phyloP scores from a whole-genome alignment of 2,329 filamentous ascomycete species.

The Sporothrix inflata region DNA sequence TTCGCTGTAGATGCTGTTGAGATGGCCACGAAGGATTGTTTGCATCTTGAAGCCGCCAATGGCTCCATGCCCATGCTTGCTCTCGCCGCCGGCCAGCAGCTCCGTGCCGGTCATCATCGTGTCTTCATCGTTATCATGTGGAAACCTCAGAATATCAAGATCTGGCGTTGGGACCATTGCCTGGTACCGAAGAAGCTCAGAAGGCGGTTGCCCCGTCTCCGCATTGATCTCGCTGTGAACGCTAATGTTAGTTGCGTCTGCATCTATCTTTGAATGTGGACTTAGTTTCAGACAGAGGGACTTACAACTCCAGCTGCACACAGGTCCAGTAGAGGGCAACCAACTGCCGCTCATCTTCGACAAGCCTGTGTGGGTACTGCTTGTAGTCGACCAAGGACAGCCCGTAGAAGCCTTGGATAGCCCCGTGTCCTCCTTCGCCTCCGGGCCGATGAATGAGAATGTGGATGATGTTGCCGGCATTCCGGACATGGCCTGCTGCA shows the following conservation, averaged over 20 bases:
- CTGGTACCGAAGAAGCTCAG: conserved; percentile 30
- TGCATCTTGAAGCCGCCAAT: conserved; percentile 28
- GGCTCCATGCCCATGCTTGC: background rate
- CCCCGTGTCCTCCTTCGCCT: background rate
- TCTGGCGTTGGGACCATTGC: conserved; percentile 26
- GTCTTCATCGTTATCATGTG: background rate
- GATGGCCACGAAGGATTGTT: conserved; percentile 22
- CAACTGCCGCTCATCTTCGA: conserved; percentile 28
- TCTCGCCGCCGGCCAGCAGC: background rate
- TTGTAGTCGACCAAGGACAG: conserved; percentile 29
- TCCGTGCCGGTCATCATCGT: background rate
- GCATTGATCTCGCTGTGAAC: conserved; percentile 29
- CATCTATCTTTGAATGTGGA: background rate
- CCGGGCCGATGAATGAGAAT: conserved; percentile 21
- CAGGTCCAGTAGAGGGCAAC: conserved; percentile 32
- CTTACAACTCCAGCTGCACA: conserved; percentile 33
- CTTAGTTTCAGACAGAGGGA: background rate
- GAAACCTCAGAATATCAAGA: background rate
- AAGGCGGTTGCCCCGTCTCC: conserved; percentile 23
- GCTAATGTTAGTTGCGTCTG: background rate
- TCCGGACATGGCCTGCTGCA: conserved; percentile 27
- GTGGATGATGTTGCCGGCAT: conserved; percentile 25
- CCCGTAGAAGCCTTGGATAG: background rate
- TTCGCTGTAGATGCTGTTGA: conserved; percentile 29
- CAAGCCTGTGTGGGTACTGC: conserved; percentile 4